Percentiles rank a stretch among this genome's conserved stretches.
Conservation (phyloP, 2,329 filamentous ascomycete species). For the Curvularia sp. region DNA sequence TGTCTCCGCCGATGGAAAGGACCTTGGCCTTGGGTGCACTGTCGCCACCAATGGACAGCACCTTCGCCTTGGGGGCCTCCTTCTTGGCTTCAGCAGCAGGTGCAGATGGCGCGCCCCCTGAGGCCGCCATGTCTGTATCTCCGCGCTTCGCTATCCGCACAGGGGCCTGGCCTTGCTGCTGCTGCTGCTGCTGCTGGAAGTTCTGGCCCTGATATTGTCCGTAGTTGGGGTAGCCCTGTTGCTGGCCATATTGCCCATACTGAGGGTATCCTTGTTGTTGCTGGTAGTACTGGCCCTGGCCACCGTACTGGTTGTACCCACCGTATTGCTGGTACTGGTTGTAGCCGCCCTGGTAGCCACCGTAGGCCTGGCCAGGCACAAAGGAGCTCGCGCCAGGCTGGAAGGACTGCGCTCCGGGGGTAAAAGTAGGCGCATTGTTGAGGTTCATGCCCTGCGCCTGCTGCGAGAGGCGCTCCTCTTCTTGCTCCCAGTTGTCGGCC, state of each 20-base stretch:
- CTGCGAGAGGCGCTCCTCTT: constrained; percentile 78
- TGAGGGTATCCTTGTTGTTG: constrained; percentile 55
- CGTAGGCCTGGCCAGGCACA: constrained; percentile 17
- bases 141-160: constrained; percentile 68
- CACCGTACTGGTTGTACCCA: constrained; percentile 64
- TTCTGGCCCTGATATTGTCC: constrained; percentile 43
- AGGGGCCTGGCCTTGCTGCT: constrained; percentile 58
- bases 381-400: constrained; percentile 16
- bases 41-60: constrained; percentile 68
- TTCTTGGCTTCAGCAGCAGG: constrained; percentile 47
- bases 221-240: constrained; percentile 29
- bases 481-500: constrained; percentile 95
- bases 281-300: constrained; percentile 48
- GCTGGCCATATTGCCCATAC: constrained; percentile 53
- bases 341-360: constrained; percentile 62
- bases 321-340: constrained; percentile 64
- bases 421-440: constrained; percentile 29
- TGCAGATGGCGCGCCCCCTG: constrained; percentile 55
- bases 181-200: constrained; percentile 40
- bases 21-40: constrained; percentile 64
- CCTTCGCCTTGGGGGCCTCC: constrained; percentile 64
- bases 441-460: constrained; percentile 58
- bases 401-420: constrained; percentile 26
- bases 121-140: constrained; percentile 58
- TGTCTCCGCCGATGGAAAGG: constrained; percentile 64